Evolutionary conservation across 1,284 basidiomycete genomes (phyloP), one percentile per base, ranked within the genome.

Genomic region (Rhodotorula sp.): DNA sequence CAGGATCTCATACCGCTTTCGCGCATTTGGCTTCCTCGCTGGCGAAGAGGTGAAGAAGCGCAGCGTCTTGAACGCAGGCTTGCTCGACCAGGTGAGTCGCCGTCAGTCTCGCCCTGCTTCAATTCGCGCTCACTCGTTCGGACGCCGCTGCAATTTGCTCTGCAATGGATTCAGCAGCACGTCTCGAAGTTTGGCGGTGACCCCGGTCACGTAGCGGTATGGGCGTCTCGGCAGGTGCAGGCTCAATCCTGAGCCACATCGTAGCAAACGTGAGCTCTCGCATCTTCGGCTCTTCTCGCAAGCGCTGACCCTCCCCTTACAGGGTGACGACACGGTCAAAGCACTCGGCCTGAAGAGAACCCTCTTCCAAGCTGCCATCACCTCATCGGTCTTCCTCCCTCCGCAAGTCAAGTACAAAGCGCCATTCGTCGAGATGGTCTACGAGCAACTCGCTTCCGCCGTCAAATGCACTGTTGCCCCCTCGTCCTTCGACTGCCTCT

Each of bases 101-200:
- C 7, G 18, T 6, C 10, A 16, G 13, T 18, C 28, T 18, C 18
- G 18, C 53, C 16, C 34, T 11, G 6, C 20, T 31, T n/a, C n/a
- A n/a, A n/a, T n/a, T n/a, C 24, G 50, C n/a, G n/a, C n/a, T n/a
- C n/a, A n/a, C 50, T 51, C 15, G 20, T 51, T 5, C 26, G 16
- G 24, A 26, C 50, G 24, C 26, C 7, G 50, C 24, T 26, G 34
- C 31, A 51, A 51, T 34, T 26, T 34, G 59, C 31, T 1, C 34
- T 60, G 7, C 48, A 40, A 22, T 60, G 59, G 59, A 48, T 60
- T 11, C 59, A 60, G 16, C 3, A n/a, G 31, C 59, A 60, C 48
- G 26, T 60, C 59, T 10, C 6, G 48, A 51, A 40, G 18, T 60
- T 60, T n/a, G 59, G 59, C 59, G 59, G 59, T 18, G n/a, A 40